phyloP scores from a whole-genome alignment of 2,329 filamentous ascomycete species.

The Metarhizium anisopliae region DNA sequence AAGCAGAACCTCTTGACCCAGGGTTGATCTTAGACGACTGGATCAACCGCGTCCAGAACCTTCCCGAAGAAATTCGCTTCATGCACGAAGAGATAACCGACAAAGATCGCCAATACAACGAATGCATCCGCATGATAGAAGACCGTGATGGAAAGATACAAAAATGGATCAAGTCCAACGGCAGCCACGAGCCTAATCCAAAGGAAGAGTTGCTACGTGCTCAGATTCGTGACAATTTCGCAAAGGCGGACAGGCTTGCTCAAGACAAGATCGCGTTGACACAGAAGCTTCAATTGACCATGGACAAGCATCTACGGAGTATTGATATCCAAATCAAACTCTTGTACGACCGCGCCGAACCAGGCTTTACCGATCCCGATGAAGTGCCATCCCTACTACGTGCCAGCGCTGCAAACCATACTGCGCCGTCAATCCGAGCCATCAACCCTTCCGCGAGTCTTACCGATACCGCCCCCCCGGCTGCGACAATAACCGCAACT shows the following conservation, averaged over 20 bases:
- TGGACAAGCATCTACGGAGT: slow-evolving; percentile 54
- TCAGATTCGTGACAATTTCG: slow-evolving; percentile 58
- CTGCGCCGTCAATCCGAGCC: slow-evolving; percentile 29
- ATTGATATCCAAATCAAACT: slow-evolving; percentile 56
- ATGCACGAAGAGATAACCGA: slow-evolving; percentile 75
- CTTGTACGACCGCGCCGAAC: slow-evolving; percentile 52
- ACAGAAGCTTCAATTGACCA: slow-evolving; percentile 50
- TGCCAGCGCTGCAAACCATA: slow-evolving; percentile 44
- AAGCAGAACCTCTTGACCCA: slow-evolving; percentile 52
- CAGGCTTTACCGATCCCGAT: slow-evolving; percentile 52
- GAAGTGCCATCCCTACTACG: slow-evolving; percentile 55
- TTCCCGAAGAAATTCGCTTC: slow-evolving; percentile 75
- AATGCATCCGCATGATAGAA: slow-evolving; percentile 59
- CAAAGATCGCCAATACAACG: slow-evolving; percentile 65
- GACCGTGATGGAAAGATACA: slow-evolving; percentile 68
- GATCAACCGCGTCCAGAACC: slow-evolving; percentile 64
- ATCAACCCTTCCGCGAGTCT: slow-evolving; percentile 33
- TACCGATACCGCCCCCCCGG: slow-evolving; percentile 17
- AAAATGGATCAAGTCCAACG: slow-evolving; percentile 71
- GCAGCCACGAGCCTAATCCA: slow-evolving; percentile 63
- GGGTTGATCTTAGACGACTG: slow-evolving; percentile 71
- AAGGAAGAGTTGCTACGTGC: slow-evolving; percentile 63
- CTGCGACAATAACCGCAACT: slow-evolving; percentile 16
- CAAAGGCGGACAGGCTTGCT: slow-evolving; percentile 59
- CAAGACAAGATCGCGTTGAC: slow-evolving; percentile 66